These are phyloP conservation scores for Chloroidium sp. DNA, from an alignment of 163 green algal species.

Conservation along the genomic window DNA sequence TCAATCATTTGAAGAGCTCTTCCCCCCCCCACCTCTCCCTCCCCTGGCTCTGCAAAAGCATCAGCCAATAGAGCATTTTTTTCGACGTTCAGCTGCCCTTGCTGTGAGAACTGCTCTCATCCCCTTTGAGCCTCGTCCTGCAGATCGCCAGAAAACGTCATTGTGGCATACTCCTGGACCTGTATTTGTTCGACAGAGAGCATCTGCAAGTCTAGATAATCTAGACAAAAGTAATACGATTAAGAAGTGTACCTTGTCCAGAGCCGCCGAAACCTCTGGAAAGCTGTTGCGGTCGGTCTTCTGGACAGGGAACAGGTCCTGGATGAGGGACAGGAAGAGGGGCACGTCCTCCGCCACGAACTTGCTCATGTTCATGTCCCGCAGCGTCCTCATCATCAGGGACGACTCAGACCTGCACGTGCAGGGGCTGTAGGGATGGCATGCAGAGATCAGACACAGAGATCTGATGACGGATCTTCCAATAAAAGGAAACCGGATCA, in stretches of 20 bases:
- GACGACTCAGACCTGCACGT: slow-evolving; percentile 49
- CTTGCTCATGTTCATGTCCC: slow-evolving; percentile 98
- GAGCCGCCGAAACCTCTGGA: slow-evolving; percentile 58
- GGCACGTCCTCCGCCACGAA: slow-evolving; percentile 94
- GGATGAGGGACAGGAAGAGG: slow-evolving; percentile 88
- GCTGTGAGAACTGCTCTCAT: no score
- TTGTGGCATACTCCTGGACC: no score
- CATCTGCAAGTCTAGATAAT: background rate
- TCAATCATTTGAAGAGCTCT: background rate
- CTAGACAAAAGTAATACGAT: background rate
- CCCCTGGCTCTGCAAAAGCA: background rate
- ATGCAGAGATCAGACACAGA: background rate
- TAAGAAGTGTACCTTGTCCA: slow-evolving; percentile 58
- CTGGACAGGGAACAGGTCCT: slow-evolving; percentile 85
- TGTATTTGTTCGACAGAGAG: no score
- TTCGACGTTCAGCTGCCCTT: background rate
- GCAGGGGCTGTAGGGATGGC: background rate
- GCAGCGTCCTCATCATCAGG: slow-evolving; percentile 88
- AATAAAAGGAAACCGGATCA: background rate
- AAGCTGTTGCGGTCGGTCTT: slow-evolving; percentile 72
- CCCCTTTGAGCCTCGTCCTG: no score
- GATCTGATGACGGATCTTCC: background rate
- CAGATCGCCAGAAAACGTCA: no score
- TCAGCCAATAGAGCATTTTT: background rate
- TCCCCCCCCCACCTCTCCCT: no score